These are phyloP conservation scores for Aspergillus flavus DNA, from an alignment of 2,329 filamentous ascomycete genomes.

Conservation along the genomic window DNA sequence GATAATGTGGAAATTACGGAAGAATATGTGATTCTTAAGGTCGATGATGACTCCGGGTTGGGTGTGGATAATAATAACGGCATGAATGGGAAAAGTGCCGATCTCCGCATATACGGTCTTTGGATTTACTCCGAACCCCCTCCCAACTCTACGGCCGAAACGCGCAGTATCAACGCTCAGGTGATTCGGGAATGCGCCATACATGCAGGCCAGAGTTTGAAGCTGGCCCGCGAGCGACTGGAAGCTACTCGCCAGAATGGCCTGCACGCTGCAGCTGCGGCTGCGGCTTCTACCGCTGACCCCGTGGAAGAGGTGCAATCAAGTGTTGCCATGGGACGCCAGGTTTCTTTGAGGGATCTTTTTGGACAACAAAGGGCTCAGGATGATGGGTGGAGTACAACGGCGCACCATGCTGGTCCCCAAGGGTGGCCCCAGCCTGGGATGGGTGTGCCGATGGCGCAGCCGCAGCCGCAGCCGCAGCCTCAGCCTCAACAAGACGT, in stretches of 20 bases:
- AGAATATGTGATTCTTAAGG: conserved; percentile 63
- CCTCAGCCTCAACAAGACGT: conserved; percentile 35
- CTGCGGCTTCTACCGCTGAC: conserved; percentile 30
- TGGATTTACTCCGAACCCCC: conserved; percentile 66
- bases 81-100: conserved; percentile 18
- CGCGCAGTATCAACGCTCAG: conserved; percentile 54
- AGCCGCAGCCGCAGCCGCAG: conserved; percentile 16
- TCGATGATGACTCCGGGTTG: conserved; percentile 37
- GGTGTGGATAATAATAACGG: conserved; percentile 13
- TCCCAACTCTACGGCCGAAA: conserved; percentile 57
- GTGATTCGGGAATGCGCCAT: conserved; percentile 59
- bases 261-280: conserved; percentile 35
- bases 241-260: conserved; percentile 38
- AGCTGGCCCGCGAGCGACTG: conserved; percentile 44
- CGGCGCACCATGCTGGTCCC: conserved; percentile 44
- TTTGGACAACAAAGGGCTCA: conserved; percentile 58
- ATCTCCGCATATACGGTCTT: conserved; percentile 57
- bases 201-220: conserved; percentile 53
- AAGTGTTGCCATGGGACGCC: conserved; percentile 54
- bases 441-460: conserved; percentile 13
- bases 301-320: conserved; percentile 41
- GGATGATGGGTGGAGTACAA: conserved; percentile 55
- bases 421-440: conserved; percentile 22
- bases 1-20: conserved; percentile 67
- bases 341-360: conserved; percentile 55